Evolutionary conservation across 345 rosid genomes (phyloP).

Genomic region (Erucastrum elatum): DNA sequence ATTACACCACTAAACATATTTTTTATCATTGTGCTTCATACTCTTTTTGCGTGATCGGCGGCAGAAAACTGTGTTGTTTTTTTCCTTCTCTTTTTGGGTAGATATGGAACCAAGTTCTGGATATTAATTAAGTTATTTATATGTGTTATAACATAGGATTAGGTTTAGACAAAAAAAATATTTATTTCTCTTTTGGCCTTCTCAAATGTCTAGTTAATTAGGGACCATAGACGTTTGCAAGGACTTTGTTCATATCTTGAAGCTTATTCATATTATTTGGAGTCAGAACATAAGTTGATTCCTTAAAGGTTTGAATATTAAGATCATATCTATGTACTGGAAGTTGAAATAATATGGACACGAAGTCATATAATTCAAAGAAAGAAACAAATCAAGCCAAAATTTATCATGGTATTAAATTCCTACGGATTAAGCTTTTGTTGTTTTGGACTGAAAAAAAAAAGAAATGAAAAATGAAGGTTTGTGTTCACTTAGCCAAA

Average conservation of each 20-base stretch:
- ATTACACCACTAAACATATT: constrained; percentile 26
- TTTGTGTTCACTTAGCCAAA: not conserved
- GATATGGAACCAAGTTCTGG: not conserved
- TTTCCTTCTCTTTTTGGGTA: not conserved
- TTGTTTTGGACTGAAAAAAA: not conserved
- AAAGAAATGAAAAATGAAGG: not conserved
- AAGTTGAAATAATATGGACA: not conserved
- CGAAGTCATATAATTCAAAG: not conserved
- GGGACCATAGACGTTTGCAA: not conserved
- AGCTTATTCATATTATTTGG: not conserved
- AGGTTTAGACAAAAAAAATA: not conserved
- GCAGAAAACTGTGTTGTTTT: not conserved
- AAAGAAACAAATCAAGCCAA: not conserved
- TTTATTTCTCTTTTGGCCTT: not conserved
- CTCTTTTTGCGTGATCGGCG: not conserved
- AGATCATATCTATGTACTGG: not conserved
- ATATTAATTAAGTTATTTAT: not conserved
- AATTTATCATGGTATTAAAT: not conserved
- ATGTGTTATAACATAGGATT: not conserved
- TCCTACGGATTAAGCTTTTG: not conserved
- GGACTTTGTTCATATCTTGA: not conserved
- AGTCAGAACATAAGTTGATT: not conserved
- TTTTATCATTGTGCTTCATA: constrained; percentile 3
- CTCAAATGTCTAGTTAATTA: not conserved
- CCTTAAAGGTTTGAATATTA: not conserved